These are phyloP conservation scores for Mycena galopus DNA, from an alignment of 768 basidiomycete genomes.

Conservation along the genomic window DNA sequence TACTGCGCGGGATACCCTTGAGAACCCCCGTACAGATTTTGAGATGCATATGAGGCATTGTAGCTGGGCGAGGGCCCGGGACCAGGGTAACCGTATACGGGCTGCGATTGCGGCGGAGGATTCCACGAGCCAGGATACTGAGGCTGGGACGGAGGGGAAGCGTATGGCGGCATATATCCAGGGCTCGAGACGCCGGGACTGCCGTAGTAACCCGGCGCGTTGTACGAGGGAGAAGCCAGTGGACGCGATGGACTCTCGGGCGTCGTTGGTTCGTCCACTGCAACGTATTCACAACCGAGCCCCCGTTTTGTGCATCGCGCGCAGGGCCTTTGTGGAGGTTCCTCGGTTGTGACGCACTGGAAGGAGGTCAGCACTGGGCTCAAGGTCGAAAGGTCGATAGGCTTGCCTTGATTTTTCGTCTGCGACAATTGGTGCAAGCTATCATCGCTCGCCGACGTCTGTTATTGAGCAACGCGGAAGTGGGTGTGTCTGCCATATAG, in stretches of 20 bases:
- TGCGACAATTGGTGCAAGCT: conserved; percentile 68
- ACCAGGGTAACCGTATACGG: background rate
- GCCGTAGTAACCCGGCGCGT: background rate
- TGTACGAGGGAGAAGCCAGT: background rate
- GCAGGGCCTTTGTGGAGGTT: conserved; percentile 48
- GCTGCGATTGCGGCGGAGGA: background rate
- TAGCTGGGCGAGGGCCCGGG: background rate
- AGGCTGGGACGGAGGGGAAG: background rate
- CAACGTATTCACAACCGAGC: conserved; percentile 56
- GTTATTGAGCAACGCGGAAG: conserved; percentile 24
- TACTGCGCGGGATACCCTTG: conserved; percentile 6
- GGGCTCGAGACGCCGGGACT: background rate
- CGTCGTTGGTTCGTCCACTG: conserved; percentile 49
- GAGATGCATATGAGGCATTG: background rate
- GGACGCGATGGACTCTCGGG: conserved; percentile 13
- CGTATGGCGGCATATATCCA: background rate
- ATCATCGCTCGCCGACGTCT: conserved; percentile 58
- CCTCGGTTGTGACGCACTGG: conserved; percentile 48
- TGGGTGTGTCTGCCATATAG: conserved; percentile 22
- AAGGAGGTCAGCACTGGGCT: background rate
- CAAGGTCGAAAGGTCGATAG: background rate
- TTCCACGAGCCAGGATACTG: background rate
- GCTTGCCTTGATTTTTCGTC: conserved; percentile 68
- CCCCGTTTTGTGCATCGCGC: conserved; percentile 55
- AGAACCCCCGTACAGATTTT: background rate